Conservation (phyloP, 1,284 basidiomycete species). For the Cryptococcus neoformans region DNA sequence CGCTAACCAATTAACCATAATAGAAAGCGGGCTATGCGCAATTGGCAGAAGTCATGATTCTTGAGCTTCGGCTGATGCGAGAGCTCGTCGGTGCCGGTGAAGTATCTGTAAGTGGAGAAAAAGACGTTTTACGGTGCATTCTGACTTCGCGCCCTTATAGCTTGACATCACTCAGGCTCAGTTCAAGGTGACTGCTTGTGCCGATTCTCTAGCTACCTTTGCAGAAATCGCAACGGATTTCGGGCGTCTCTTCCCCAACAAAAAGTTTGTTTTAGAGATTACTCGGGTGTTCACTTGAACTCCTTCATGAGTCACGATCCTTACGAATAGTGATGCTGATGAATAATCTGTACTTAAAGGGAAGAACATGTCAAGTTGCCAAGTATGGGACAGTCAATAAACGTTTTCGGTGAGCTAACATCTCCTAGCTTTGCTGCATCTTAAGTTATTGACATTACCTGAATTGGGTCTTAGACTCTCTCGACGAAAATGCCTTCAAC, state of each 20-base stretch:
- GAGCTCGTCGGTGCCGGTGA: slow-evolving; percentile 24
- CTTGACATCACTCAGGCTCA: slow-evolving; percentile 29
- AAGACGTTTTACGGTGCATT: background rate
- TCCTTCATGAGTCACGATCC: background rate
- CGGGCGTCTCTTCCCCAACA: slow-evolving; percentile 21
- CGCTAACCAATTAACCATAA: background rate
- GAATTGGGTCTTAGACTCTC: slow-evolving; percentile 65
- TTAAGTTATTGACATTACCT: slow-evolving; percentile 53
- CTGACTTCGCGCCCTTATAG: slow-evolving; percentile 1
- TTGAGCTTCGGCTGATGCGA: slow-evolving; percentile 51
- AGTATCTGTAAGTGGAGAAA: slow-evolving; percentile 14
- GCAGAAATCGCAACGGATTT: slow-evolving; percentile 40
- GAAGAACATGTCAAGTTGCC: slow-evolving; percentile 10
- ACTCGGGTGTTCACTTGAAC: background rate
- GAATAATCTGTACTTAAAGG: background rate
- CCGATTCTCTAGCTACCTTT: slow-evolving; percentile 48
- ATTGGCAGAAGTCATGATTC: slow-evolving; percentile 1
- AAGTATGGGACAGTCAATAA: slow-evolving; percentile 31
- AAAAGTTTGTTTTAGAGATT: slow-evolving; percentile 4
- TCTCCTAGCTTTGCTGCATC: background rate
- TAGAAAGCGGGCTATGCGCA: slow-evolving; percentile 1
- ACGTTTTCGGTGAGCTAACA: slow-evolving; percentile 31
- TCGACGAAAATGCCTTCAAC: slow-evolving; percentile 81
- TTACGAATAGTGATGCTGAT: slow-evolving; percentile 1
- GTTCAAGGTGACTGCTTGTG: slow-evolving; percentile 45